Conservation (phyloP, 2,329 filamentous ascomycete species). For the Cercospora sojina region DNA sequence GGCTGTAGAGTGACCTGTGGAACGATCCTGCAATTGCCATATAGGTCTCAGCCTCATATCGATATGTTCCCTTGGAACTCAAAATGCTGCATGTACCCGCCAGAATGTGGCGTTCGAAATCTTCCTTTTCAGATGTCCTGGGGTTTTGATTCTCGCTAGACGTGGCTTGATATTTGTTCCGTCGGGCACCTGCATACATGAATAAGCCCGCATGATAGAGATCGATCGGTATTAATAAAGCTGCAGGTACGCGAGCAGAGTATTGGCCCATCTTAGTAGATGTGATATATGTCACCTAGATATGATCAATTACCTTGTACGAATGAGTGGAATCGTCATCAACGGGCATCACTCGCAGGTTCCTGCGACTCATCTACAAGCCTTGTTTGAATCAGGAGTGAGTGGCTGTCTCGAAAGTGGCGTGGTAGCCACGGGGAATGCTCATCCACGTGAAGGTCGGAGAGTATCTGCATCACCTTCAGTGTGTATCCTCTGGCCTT, state of each 20-base stretch:
- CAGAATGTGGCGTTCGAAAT: background rate
- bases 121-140: background rate
- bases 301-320: background rate
- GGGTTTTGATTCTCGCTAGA: background rate
- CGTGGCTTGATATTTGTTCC: background rate
- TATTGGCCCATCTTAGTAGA: background rate
- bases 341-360: too few relatives aligned
- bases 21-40: too few relatives aligned
- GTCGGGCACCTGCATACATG: background rate
- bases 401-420: background rate
- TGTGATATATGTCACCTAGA: background rate
- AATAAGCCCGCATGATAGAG: too few relatives aligned
- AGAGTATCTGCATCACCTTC: too few relatives aligned
- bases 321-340: too few relatives aligned
- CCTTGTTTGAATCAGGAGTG: background rate
- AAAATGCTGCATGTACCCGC: background rate
- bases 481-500: too few relatives aligned
- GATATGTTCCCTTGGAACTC: too few relatives aligned
- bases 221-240: too few relatives aligned
- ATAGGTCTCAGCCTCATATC: too few relatives aligned
- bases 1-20: too few relatives aligned
- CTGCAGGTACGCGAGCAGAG: background rate
- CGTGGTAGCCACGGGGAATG: background rate
- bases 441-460: background rate
- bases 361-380: background rate